These are phyloP conservation scores for Populus euphratica DNA, from an alignment of 345 rosid species.

Conservation along the genomic window DNA sequence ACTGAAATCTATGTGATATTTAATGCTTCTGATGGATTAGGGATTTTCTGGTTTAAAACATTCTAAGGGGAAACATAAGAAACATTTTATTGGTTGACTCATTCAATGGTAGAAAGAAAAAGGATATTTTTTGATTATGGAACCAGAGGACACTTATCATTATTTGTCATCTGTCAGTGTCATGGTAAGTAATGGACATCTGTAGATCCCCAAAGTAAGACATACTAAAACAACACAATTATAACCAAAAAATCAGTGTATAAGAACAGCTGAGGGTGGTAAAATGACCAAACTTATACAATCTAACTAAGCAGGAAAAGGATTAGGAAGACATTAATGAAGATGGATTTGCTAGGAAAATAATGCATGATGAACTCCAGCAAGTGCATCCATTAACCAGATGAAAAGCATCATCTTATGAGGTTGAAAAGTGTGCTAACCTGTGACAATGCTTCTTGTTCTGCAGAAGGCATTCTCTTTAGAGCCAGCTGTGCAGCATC, in stretches of 20 bases:
- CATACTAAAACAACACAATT: neutral
- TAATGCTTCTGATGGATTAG: neutral
- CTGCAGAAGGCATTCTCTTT: slow-evolving; percentile 94
- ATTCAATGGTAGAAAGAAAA: neutral
- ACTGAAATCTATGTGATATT: neutral
- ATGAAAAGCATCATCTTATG: neutral
- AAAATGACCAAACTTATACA: neutral
- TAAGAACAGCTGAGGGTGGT: neutral
- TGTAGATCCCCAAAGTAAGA: neutral
- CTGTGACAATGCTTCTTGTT: slow-evolving; percentile 93
- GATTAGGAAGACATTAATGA: neutral
- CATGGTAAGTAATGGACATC: neutral
- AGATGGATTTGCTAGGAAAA: neutral
- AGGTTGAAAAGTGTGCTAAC: slow-evolving; percentile 31
- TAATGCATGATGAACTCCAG: neutral
- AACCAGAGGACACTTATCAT: neutral
- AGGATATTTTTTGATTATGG: neutral
- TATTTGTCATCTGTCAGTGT: neutral
- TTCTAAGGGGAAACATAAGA: neutral
- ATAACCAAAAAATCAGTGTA: neutral
- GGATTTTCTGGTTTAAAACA: neutral
- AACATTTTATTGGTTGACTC: neutral
- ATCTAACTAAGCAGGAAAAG: neutral
- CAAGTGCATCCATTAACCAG: neutral
- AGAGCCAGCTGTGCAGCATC: slow-evolving; percentile 93